Conservation (phyloP, 768 basidiomycete genomes). For the Auriscalpium orientale region DNA sequence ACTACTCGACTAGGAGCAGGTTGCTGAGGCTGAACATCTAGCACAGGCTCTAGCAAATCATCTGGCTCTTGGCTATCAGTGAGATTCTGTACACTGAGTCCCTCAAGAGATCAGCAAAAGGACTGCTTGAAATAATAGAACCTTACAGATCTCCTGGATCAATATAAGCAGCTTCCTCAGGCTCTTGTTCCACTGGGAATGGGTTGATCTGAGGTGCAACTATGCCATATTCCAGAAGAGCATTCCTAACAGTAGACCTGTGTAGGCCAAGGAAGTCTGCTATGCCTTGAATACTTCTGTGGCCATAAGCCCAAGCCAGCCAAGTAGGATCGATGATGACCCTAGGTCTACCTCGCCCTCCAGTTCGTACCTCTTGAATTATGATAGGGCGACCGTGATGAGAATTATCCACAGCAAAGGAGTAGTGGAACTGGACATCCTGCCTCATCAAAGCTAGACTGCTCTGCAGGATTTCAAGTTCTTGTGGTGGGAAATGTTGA, state of each 20-base stretch:
- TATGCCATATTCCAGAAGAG: background rate
- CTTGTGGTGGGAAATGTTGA: background rate
- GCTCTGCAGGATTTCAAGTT: background rate
- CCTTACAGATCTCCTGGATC: too few species aligned
- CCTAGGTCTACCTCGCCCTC: background rate
- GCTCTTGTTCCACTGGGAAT: background rate
- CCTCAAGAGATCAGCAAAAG: too few species aligned
- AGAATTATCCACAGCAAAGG: background rate
- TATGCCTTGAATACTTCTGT: background rate
- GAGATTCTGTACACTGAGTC: too few species aligned
- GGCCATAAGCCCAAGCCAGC: background rate
- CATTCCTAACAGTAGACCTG: background rate
- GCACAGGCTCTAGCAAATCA: background rate
- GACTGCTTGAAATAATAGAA: too few species aligned
- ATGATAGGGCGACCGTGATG: background rate
- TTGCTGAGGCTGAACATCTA: too few species aligned
- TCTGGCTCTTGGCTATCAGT: background rate
- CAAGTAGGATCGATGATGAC: background rate
- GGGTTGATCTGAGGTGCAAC: background rate
- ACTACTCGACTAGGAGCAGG: too few species aligned
- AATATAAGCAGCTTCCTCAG: too few species aligned
- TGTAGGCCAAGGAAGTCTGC: background rate
- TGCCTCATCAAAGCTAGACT: background rate
- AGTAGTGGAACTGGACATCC: background rate
- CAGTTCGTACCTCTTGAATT: background rate